Conservation (phyloP, 495 filamentous ascomycete genomes). For the Aspergillus affinis region DNA sequence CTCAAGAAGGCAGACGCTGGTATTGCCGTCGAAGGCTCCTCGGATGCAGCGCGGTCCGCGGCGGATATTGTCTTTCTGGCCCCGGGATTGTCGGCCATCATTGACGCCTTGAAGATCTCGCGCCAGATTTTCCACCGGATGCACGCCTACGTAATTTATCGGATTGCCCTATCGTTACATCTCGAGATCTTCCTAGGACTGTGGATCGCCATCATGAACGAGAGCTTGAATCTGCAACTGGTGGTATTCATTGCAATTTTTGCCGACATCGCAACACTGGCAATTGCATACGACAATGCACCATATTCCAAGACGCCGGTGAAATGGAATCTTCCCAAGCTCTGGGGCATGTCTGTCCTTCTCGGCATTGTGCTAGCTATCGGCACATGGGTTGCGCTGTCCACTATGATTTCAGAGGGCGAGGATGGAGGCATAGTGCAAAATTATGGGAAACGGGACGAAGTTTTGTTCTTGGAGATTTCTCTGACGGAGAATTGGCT, state of each 20-base stretch:
- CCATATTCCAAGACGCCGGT: conserved; percentile 83
- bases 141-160: conserved; percentile 96
- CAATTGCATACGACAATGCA: conserved; percentile 92
- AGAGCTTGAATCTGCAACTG: conserved; percentile 77
- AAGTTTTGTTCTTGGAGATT: conserved; percentile 86
- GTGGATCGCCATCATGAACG: conserved; percentile 85
- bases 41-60: conserved; percentile 87
- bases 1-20: conserved; percentile 87
- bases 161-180: conserved; percentile 89
- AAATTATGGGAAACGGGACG: conserved; percentile 78
- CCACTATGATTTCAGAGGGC: conserved; percentile 69
- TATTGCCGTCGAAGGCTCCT: conserved; percentile 92
- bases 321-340: conserved; percentile 91
- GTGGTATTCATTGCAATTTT: conserved; percentile 94
- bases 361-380: conserved; percentile 77
- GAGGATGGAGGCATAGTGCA: conserved; percentile 78
- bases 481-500: conserved; percentile 93
- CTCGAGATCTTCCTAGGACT: conserved; percentile 86
- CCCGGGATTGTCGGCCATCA: conserved; percentile 88
- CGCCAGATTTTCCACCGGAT: conserved; percentile 96
- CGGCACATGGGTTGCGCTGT: conserved; percentile 82
- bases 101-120: conserved; percentile 89
- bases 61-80: conserved; percentile 93
- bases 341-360: conserved; percentile 87
- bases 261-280: conserved; percentile 88